These are phyloP conservation scores for Backusella mclennaniae DNA, from an alignment of 192 early-diverging fungal species.

Conservation along the genomic window DNA sequence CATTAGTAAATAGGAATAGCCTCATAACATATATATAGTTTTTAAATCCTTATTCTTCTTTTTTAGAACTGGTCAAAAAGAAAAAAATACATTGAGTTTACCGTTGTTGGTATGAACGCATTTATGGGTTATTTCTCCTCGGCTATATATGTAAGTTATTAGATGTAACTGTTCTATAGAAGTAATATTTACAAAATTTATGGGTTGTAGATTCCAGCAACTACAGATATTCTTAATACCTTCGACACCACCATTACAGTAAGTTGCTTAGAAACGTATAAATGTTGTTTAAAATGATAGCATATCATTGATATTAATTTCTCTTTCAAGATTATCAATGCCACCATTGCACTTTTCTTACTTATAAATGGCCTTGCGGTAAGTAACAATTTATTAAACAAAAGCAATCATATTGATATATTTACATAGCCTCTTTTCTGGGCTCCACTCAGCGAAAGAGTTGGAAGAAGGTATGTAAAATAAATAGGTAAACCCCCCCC, in stretches of 20 bases:
- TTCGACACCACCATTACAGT: slow-evolving; percentile 20
- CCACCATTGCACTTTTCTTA: slow-evolving; percentile 24
- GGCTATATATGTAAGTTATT: slow-evolving; percentile 15
- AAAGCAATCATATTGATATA: not conserved
- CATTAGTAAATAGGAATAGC: not conserved
- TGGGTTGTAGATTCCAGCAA: slow-evolving; percentile 17
- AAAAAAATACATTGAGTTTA: slow-evolving; percentile 9
- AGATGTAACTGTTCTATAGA: not conserved
- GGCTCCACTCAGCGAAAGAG: slow-evolving; percentile 25
- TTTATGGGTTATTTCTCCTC: slow-evolving; percentile 30
- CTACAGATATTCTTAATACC: slow-evolving; percentile 11
- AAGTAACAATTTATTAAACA: not conserved
- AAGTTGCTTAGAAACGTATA: not conserved
- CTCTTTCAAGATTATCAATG: slow-evolving; percentile 17
- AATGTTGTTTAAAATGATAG: not conserved
- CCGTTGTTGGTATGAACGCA: slow-evolving; percentile 10
- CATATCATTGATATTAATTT: not conserved
- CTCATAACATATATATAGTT: not conserved
- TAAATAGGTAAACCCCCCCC: not conserved
- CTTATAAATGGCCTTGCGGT: slow-evolving; percentile 11
- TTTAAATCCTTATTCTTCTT: not conserved
- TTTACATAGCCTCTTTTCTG: slow-evolving; percentile 22
- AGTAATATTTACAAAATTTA: not conserved
- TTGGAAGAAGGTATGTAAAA: slow-evolving; percentile 26
- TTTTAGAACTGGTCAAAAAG: slow-evolving; percentile 18